Base-by-base conservation (phyloP, 2,329 filamentous ascomycete genomes). In the Blumeria hordei region DNA sequence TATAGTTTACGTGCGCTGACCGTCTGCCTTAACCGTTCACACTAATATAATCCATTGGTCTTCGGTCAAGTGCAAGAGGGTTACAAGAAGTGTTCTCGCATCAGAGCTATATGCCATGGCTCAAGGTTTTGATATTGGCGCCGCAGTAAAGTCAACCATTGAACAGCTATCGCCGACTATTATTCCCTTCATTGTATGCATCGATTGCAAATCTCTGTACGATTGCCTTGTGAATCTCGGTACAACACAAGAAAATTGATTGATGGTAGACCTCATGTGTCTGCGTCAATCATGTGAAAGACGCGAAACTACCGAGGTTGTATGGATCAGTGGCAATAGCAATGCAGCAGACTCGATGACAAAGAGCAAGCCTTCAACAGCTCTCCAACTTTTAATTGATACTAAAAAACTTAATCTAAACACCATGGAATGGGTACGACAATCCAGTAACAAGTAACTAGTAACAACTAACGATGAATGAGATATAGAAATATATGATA, bases 31-130 rank as follows among this genome's bases (percentile, higher is more conserved):
- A n/a, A n/a, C n/a, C n/a, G n/a, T n/a, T n/a, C n/a, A n/a, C n/a
- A n/a, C n/a, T n/a, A 54, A 54, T 45, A 54, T 54, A 9, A 8
- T 45, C 6, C 33, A 54, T 16, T 54, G 35, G 37, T 32, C n/a
- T 2, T 54, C 5, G 14, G 34, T 45, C 16, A 54, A 45, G 33
- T 54, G 39, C 34, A 54, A 54, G 41, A 54, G 18, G 34, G 53
- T 54, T 14, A 54, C 39, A 9, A 3, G 53, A 35, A 45, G 37
- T 21, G 37, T 45, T n/a, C 18, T 54, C 44, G 39, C 37, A 11
- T 45, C 28, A 33, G 28, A 54, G 33, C 8, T 54, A 33, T 54
- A 45, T 39, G 21, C 1, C 6, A 54, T 54, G 36, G 18, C 35
- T 8, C 35, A 54, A 3, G 36, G 52, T 10, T 54, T 43, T 16